Percentiles rank a stretch among this genome's conserved stretches.
These are phyloP conservation scores for Sisymbrium irio DNA, from an alignment of 345 rosid species.

Conservation along the genomic window DNA sequence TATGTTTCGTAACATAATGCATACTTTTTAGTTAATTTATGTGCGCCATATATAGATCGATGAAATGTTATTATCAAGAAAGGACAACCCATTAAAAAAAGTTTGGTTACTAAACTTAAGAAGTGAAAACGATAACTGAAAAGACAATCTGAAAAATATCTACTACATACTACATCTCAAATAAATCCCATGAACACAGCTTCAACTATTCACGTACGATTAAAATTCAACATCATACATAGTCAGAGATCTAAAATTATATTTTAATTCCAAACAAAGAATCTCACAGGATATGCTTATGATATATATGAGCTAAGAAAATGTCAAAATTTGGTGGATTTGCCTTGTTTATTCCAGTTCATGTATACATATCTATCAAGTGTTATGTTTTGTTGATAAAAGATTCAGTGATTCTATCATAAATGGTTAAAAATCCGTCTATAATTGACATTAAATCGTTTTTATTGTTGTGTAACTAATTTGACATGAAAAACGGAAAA, in stretches of 20 bases:
- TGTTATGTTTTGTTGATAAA: background rate
- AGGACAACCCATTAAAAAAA: background rate
- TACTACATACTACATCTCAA: background rate
- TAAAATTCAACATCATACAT: background rate
- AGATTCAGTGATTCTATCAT: background rate
- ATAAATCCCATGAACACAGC: background rate
- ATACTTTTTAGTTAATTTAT: background rate
- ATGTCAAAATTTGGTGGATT: background rate
- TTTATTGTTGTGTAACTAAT: constrained; percentile 2
- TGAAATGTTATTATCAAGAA: background rate
- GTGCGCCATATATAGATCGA: background rate
- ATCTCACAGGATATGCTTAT: background rate
- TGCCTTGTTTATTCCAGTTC: background rate
- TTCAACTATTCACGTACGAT: background rate
- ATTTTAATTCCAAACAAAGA: background rate
- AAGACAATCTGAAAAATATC: background rate
- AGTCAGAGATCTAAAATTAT: background rate
- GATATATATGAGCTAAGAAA: background rate
- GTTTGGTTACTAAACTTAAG: background rate
- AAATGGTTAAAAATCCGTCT: background rate
- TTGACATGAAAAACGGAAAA: constrained; percentile 12
- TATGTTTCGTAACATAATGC: background rate
- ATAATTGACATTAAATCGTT: background rate
- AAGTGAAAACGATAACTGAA: background rate
- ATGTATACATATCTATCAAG: background rate